Percentiles rank a stretch among this genome's conserved stretches.
Conservation (phyloP, 148 eudicot genomes). For the Rhododendron ferrugineum region DNA sequence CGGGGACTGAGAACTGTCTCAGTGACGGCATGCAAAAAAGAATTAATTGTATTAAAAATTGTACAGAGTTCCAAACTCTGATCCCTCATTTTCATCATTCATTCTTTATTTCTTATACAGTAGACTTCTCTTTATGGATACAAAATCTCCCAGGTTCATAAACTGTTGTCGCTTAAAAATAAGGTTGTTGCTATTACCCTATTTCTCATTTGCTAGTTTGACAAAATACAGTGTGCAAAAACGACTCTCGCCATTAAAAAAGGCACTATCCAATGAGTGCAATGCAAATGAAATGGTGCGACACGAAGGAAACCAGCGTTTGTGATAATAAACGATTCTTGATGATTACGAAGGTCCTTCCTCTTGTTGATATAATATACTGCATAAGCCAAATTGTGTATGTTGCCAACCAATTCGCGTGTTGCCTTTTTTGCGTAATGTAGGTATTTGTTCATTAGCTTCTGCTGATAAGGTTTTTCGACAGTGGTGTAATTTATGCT, state of each 20-base stretch:
- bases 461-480: neutral
- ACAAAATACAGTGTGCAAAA: neutral
- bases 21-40: neutral
- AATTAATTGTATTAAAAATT: neutral
- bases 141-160: neutral
- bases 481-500: neutral
- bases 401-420: neutral
- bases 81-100: neutral
- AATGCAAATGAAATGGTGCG: neutral
- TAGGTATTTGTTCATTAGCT: neutral
- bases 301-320: neutral
- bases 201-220: neutral
- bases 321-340: neutral
- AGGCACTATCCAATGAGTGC: neutral
- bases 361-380: neutral
- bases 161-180: neutral
- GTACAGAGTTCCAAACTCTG: neutral
- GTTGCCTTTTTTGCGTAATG: neutral
- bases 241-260: neutral
- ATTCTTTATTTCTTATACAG: neutral
- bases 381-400: neutral
- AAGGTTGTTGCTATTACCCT: neutral
- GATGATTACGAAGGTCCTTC: neutral
- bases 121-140: neutral
- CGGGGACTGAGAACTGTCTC: neutral